Base-by-base conservation (phyloP, 257 asterid species). In the Striga asiatica region DNA sequence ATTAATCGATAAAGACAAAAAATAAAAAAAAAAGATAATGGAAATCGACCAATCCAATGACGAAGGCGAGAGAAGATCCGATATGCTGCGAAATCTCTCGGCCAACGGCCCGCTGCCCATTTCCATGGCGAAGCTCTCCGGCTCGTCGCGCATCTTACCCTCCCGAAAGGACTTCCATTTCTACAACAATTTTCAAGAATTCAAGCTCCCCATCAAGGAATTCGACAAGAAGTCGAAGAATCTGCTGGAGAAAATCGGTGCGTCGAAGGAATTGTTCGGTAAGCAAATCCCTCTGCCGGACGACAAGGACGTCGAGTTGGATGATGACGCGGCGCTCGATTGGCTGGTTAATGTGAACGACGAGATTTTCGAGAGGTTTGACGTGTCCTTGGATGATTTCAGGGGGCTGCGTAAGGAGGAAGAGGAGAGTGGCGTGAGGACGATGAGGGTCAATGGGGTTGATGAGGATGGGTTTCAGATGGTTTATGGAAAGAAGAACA, bases 341-440 rank as follows among this genome's bases (percentile, higher is more conserved):
- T 88, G 97, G 94, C 58, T 92, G 61, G 88, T 76, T 37, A 78
- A 71, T 64, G 68, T 79, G 39, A 92, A 88, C 31, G 99, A 88
- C 35, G 89, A 81, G 32, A 56, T 85, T 35, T 67, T 67, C 29
- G 97, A 92, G 81, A 66, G 76, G 74, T 55, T 84, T 12, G 97
- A 85, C 41, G 74, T 62, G 17, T 84, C 95, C 1, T 50, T 92
- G 66, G 94, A 84, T 18, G 95, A 88, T 59, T 88, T 82, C 54
- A 66, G 63, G 75, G n/a, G 16, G 61, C 6, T 60, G 62, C 66
- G 96, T 65, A 65, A 67, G 74, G 65, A 73, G 58, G 83, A 70
- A 46, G 97, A 78, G 74, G 86, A 76, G 74, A 80, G 68, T 50
- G 93, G 84, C 2, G 72, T 70, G 66, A 70, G 81, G 23, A 55